Conservation (phyloP, 2,329 filamentous ascomycete genomes). For the Intubia oerlemansii region DNA sequence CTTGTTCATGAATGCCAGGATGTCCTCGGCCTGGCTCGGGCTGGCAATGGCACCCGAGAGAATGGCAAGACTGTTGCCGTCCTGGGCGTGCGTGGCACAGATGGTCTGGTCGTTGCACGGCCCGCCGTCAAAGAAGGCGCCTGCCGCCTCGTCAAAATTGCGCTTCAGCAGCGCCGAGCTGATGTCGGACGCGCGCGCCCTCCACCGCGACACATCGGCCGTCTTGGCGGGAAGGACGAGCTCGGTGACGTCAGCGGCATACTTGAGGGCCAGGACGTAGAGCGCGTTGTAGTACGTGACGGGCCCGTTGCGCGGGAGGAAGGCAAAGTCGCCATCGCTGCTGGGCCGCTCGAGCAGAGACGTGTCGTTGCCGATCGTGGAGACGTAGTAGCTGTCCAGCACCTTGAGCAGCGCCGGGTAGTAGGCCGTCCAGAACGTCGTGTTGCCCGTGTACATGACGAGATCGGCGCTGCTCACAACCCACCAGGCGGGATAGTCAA, state of each 20-base stretch:
- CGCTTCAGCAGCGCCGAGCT: conserved; percentile 15
- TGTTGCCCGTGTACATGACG: conserved; percentile 26
- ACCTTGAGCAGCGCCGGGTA: conserved; percentile 19
- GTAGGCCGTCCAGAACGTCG: conserved; percentile 18
- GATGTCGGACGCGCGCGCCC: conserved; percentile 14
- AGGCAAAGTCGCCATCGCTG: conserved; percentile 29
- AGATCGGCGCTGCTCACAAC: conserved; percentile 24
- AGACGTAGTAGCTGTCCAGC: conserved; percentile 24
- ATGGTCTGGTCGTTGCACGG: conserved; percentile 9
- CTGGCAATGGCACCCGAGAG: conserved; percentile 14
- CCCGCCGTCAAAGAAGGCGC: conserved; percentile 24
- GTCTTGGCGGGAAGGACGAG: conserved; percentile 11
- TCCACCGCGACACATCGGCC: conserved; percentile 19
- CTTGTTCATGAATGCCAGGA: conserved; percentile 18
- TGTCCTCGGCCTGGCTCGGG: conserved; percentile 11
- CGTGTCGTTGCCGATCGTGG: conserved; percentile 17
- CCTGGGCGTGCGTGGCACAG: conserved; percentile 22
- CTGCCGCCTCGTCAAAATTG: conserved; percentile 20
- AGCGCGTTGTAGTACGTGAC: conserved; percentile 31
- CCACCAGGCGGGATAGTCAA: conserved; percentile 33
- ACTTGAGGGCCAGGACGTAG: conserved; percentile 22
- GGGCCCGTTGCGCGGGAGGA: conserved; percentile 22
- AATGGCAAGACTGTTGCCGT: conserved; percentile 27
- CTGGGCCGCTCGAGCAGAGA: conserved; percentile 19
- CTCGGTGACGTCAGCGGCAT: conserved; percentile 21